A percentile compares a stretch with the other conserved stretches of the same genome.
Conservation (phyloP, 257 asterid genomes). For the Asclepias syriaca region DNA sequence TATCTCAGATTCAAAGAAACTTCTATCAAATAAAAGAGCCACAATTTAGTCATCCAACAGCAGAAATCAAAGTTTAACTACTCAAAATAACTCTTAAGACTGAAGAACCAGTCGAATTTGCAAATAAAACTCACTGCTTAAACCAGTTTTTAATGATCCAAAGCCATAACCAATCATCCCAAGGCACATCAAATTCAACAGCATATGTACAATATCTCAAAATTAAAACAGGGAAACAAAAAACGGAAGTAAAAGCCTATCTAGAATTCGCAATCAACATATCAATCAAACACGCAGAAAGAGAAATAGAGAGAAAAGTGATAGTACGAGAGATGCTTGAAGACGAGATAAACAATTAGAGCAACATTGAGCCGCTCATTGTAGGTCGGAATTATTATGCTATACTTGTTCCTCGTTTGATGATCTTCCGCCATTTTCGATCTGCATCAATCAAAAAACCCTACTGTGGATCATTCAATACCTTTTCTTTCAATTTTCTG, state of each 20-base stretch:
- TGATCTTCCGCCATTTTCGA: conserved; percentile 16
- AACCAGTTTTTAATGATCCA: background rate
- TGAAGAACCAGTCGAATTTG: background rate
- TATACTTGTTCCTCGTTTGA: conserved; percentile 59
- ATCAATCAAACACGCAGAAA: background rate
- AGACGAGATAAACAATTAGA: conserved; percentile 72
- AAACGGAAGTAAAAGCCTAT: background rate
- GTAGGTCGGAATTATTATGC: conserved; percentile 90
- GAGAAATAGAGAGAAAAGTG: conserved; percentile 13
- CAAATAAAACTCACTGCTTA: background rate
- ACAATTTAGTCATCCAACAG: background rate
- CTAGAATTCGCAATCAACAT: background rate
- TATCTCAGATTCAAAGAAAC: background rate
- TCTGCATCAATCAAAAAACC: conserved; percentile 12
- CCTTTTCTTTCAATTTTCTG: background rate
- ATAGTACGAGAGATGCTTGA: conserved; percentile 71
- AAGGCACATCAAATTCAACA: background rate
- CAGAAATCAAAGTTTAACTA: background rate
- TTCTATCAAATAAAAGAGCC: background rate
- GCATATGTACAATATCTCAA: background rate
- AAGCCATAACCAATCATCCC: background rate
- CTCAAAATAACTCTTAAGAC: background rate
- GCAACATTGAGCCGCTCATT: conserved; percentile 98
- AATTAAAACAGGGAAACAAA: background rate
- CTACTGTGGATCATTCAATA: background rate